These are phyloP conservation scores for Phytophthora ohioensis DNA, from an alignment of 352 stramenopile genomes.

Conservation along the genomic window DNA sequence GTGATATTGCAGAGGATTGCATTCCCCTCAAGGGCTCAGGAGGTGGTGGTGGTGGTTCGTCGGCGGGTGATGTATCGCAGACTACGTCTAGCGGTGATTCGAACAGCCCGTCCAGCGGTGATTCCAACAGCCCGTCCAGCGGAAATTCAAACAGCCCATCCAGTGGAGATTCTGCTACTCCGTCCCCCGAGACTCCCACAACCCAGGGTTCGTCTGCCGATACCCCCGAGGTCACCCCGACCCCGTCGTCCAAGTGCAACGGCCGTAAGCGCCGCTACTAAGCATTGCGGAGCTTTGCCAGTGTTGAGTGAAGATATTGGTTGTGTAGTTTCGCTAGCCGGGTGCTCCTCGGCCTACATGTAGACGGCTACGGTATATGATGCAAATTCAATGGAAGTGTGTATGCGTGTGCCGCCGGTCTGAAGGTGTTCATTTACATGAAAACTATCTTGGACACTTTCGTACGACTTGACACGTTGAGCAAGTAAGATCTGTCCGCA, in stretches of 20 bases:
- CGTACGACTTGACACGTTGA: too few species aligned
- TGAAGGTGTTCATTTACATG: neutral
- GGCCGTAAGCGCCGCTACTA: constrained; percentile 37
- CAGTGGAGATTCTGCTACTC: constrained; percentile 9
- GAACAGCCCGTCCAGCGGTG: constrained; percentile 13
- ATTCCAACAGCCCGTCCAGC: constrained; percentile 19
- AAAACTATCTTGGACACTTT: too few species aligned
- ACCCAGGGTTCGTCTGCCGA: constrained; percentile 20
- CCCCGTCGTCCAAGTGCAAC: constrained; percentile 39
- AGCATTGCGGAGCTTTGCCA: constrained; percentile 8
- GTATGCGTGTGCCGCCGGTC: constrained; percentile 20
- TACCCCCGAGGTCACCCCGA: constrained; percentile 32
- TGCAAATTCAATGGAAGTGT: constrained; percentile 40
- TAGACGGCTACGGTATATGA: constrained; percentile 23
- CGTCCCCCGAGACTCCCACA: constrained; percentile 18
- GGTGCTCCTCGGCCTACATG: constrained; percentile 1
- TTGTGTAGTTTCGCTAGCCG: constrained; percentile 7
- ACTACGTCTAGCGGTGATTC: constrained; percentile 16
- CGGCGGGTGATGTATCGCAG: constrained; percentile 22
- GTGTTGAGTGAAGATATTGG: constrained; percentile 30
- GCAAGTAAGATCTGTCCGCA: too few species aligned
- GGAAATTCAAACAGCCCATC: constrained; percentile 16
- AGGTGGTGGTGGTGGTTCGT: constrained; percentile 30
- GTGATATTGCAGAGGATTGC: constrained; percentile 41
- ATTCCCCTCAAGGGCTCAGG: constrained; percentile 40